Base-by-base conservation (phyloP, 495 filamentous ascomycete species). In the Copromyces sp. region DNA sequence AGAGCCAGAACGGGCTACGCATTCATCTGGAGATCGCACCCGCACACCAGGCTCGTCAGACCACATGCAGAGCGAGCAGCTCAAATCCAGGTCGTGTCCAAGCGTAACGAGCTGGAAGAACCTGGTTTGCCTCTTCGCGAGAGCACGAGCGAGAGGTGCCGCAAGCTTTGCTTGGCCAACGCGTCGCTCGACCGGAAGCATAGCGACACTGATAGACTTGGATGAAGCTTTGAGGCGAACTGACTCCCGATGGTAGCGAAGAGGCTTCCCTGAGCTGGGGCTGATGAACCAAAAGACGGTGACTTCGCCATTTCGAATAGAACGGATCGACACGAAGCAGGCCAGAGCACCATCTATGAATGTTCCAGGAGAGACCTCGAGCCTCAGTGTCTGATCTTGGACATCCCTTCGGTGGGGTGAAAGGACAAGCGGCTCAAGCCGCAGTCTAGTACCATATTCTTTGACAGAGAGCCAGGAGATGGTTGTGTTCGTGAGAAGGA, bases 401-500 rank as follows among this genome's bases (percentile, higher is more conserved):
- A 65, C 65, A 69, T 83, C 80, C 70, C 81, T 82, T 71, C 83
- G 86, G 78, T 89, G 88, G 3, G 78, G 78, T 72, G 83, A 85
- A 7, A 83, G 84, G 0, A 82, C 42, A 29, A 84, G 70, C 4
- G 79, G 72, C 8, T 74, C 72, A 12, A 79, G 77, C 44, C 70
- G 74, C 16, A 77, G 20, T 8, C 75, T 70, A 44, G 41, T 32
- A n/a, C 42, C 47, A 45, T 59, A 42, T 47, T 76, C 69, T 24
- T 35, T 74, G 1, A 39, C 74, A 6, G 68, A 69, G 11, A 83
- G 69, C 82, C 81, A 83, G 4, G 80, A 75, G 3, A 84, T 72
- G 39, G 69, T 77, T 32, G 75, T 78, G 69, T 83, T 87, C 9
- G 89, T 91, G 59, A 89, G 79, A 38, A 91, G 77, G 74, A 87